A percentile compares a stretch with the other conserved stretches of the same genome.
phyloP scores from a whole-genome alignment of 179 eudicot genomes.

The Sideroxylon spinosum region DNA sequence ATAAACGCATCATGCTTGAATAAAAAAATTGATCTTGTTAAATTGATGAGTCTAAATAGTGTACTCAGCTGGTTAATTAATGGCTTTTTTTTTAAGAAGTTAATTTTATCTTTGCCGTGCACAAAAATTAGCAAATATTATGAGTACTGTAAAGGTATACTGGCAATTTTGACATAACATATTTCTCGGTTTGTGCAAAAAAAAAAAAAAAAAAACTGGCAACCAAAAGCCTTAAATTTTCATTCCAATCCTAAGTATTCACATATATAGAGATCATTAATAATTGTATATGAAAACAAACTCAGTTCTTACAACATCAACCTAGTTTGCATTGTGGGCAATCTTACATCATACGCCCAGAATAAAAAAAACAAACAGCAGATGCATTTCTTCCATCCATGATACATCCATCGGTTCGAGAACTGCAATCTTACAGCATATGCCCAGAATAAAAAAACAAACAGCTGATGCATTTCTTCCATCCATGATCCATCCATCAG shows the following conservation, averaged over 20 bases:
- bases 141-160: no score
- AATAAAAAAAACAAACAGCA: slow-evolving; percentile 16
- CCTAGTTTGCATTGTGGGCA: slow-evolving; percentile 17
- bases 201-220: no score
- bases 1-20: no score
- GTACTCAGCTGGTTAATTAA: no score
- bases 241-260: slow-evolving; percentile 29
- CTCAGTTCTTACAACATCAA: slow-evolving; percentile 1
- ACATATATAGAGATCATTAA: slow-evolving; percentile 24
- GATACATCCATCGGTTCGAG: neutral
- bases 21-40: no score
- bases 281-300: slow-evolving; percentile 15
- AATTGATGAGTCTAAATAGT: no score
- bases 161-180: no score
- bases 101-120: no score
- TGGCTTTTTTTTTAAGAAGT: no score
- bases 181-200: no score
- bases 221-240: neutral
- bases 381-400: slow-evolving; percentile 15
- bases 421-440: neutral
- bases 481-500: neutral
- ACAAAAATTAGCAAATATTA: no score
- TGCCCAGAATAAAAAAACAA: slow-evolving; percentile 16
- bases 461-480: slow-evolving; percentile 19
- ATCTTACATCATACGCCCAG: slow-evolving; percentile 16